Percentiles rank a stretch among this genome's conserved stretches.
These are phyloP conservation scores for Aspergillus latus DNA, from an alignment of 2,329 filamentous ascomycete genomes.

Conservation along the genomic window DNA sequence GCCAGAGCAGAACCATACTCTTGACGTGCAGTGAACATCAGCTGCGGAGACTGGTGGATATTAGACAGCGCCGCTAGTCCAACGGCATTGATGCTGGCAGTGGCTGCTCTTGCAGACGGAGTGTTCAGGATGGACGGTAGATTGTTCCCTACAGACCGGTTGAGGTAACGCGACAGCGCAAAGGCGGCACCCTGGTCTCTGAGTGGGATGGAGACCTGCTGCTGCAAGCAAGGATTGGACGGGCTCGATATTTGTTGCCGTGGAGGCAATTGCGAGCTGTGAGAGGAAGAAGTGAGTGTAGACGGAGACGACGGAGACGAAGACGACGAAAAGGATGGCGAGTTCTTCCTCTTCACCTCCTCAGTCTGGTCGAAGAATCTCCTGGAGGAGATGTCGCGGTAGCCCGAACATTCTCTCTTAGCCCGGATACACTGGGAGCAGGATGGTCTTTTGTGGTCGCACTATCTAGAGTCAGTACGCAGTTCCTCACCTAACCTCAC, in stretches of 20 bases:
- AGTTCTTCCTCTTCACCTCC: conserved; percentile 19
- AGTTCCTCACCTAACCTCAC: too few relatives aligned
- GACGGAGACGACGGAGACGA: too few relatives aligned
- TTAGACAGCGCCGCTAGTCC: conserved; percentile 12
- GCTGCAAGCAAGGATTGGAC: neutral
- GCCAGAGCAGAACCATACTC: conserved; percentile 10
- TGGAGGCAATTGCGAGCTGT: neutral
- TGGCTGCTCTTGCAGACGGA: conserved; percentile 6
- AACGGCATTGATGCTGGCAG: conserved; percentile 10
- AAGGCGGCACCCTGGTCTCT: conserved; percentile 10
- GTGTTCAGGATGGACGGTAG: conserved; percentile 5
- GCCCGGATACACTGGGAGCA: conserved; percentile 24
- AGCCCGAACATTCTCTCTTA: conserved; percentile 22
- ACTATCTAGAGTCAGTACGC: conserved; percentile 16
- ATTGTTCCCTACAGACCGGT: neutral
- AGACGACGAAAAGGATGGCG: neutral
- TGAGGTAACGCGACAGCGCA: conserved; percentile 9
- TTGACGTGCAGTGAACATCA: conserved; percentile 6
- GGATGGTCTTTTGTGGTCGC: conserved; percentile 23
- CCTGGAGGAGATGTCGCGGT: conserved; percentile 20
- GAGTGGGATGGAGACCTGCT: conserved; percentile 1
- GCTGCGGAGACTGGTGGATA: conserved; percentile 6
- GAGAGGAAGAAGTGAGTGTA: neutral
- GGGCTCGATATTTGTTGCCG: neutral
- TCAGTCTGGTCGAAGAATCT: conserved; percentile 25